These are phyloP conservation scores for Collariella sp. DNA, from an alignment of 495 filamentous ascomycete genomes.

Conservation along the genomic window DNA sequence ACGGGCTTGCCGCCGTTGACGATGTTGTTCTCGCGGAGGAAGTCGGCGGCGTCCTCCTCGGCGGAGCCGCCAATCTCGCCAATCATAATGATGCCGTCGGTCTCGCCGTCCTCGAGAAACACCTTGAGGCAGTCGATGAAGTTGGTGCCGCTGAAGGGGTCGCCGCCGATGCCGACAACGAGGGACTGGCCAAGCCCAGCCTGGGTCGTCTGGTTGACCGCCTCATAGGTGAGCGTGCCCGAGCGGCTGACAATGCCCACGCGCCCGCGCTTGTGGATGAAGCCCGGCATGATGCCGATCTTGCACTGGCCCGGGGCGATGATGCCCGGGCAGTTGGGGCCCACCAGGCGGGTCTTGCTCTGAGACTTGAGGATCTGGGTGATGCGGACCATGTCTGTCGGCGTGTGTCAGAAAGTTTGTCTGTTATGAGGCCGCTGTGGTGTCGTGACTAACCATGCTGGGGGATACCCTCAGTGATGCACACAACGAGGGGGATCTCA, in stretches of 20 bases:
- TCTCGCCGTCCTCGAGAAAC: slow-evolving; percentile 92
- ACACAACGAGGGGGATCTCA: slow-evolving; percentile 88
- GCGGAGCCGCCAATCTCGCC: slow-evolving; percentile 97
- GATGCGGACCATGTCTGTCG: slow-evolving; percentile 93
- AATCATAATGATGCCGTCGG: slow-evolving; percentile 99
- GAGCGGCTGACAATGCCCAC: slow-evolving; percentile 98
- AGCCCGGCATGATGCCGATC: slow-evolving; percentile 99
- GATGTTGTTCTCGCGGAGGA: slow-evolving; percentile 83
- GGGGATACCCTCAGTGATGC: slow-evolving; percentile 97
- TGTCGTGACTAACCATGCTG: slow-evolving; percentile 65
- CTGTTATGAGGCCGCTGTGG: background rate
- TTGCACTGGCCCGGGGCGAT: slow-evolving; percentile 98
- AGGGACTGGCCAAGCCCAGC: slow-evolving; percentile 95
- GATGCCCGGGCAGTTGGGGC: slow-evolving; percentile 97
- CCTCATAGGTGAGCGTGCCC: slow-evolving; percentile 97
- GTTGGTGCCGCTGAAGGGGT: slow-evolving; percentile 98
- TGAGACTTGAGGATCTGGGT: slow-evolving; percentile 97
- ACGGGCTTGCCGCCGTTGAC: slow-evolving; percentile 78
- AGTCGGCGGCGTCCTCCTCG: slow-evolving; percentile 94
- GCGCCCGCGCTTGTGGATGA: slow-evolving; percentile 99
- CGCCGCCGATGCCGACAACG: slow-evolving; percentile 95
- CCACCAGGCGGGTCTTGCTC: slow-evolving; percentile 89
- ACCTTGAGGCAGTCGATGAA: slow-evolving; percentile 98
- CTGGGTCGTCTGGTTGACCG: slow-evolving; percentile 98
- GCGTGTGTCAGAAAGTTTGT: slow-evolving; percentile 8